Base-by-base conservation (phyloP, 306 rosid genomes). In the Spatholobus suberectus region DNA sequence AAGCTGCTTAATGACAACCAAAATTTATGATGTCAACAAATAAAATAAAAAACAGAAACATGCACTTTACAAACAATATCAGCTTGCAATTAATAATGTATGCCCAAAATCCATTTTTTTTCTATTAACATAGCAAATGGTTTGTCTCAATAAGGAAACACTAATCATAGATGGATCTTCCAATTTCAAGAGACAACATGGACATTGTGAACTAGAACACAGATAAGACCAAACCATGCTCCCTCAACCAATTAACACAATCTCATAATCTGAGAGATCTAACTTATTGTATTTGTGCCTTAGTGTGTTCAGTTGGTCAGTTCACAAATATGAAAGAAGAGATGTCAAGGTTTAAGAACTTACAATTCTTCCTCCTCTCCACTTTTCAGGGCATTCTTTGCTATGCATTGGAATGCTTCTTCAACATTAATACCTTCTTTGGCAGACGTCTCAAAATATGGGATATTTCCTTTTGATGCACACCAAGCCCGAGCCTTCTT, bases 401-500 rank as follows among this genome's bases (percentile, higher is more conserved):
- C 97, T 80, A 96, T 96, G 94, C 94, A 89, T 71, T 96, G 97
- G 89, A 96, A 96, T 67, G 99, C 99, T 82, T 94, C 98, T 89
- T 96, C 99, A 78, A 96, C 98, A 41, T 96, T 96, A 86, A 92
- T 32, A 73, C 99, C 99, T 87, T 94, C 99, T 91, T 96, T 96
- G 51, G 98, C 99, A 77, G 99, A 96, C 8, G 99, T 96, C 91
- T 96, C 99, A 80, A 90, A 96, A 89, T 96, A 96, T 23, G 97
- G 99, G 81, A 96, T 96, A 85, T 94, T 92, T 86, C 99, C 99
- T 85, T 96, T 96, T 5, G 98, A 88, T 70, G 98, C 98, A 91
- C 99, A 96, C 99, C 99, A 96, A 55, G 98, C 99, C 34, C 97
- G 94, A 57, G 99, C 99, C 82, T 96, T 96, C 88, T 94, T 96